Evolutionary conservation across 257 asterid genomes (phyloP).

Genomic region (Nicotiana paniculata): DNA sequence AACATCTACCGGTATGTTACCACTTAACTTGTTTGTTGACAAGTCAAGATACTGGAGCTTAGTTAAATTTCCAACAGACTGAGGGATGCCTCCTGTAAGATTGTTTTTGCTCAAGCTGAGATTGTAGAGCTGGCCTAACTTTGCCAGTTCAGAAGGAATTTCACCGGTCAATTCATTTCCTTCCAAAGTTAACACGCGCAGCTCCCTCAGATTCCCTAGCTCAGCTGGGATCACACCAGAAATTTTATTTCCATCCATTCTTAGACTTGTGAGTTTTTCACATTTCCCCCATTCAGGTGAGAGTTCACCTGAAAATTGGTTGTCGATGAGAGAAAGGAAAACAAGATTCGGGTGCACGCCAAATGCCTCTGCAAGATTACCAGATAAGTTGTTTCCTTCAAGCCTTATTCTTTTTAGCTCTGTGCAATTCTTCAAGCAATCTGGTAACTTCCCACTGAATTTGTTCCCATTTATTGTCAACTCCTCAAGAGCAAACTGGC

Average conservation of each 20-base stretch:
- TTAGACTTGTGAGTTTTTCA: conserved; percentile 40
- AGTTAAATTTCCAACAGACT: conserved; percentile 33
- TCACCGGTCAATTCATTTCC: conserved; percentile 57
- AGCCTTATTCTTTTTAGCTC: conserved; percentile 38
- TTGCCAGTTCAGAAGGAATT: conserved; percentile 53
- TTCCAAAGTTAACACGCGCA: conserved; percentile 41
- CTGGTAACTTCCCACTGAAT: conserved; percentile 60
- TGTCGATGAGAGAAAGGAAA: conserved; percentile 43
- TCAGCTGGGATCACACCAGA: conserved; percentile 70
- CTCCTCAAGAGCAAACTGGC: conserved; percentile 37
- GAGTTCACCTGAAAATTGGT: conserved; percentile 52
- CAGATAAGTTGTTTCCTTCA: conserved; percentile 57
- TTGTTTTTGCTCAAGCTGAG: conserved; percentile 56
- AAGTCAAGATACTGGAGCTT: conserved; percentile 52
- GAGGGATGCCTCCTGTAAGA: conserved; percentile 58
- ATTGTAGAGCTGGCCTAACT: conserved; percentile 22
- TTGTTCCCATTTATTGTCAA: conserved; percentile 49
- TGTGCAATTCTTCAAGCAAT: conserved; percentile 61
- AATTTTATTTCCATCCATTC: conserved; percentile 37
- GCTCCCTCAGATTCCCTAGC: conserved; percentile 47
- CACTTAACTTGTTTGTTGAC: conserved; percentile 45
- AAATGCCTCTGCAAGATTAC: conserved; percentile 50
- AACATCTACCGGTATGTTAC: conserved; percentile 44
- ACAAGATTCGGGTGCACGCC: conserved; percentile 54
- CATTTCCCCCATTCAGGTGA: conserved; percentile 53